Evolutionary conservation across 2,329 filamentous ascomycete species (phyloP), one percentile per base, ranked within the genome.

Genomic region (Aspergillus sojae): DNA sequence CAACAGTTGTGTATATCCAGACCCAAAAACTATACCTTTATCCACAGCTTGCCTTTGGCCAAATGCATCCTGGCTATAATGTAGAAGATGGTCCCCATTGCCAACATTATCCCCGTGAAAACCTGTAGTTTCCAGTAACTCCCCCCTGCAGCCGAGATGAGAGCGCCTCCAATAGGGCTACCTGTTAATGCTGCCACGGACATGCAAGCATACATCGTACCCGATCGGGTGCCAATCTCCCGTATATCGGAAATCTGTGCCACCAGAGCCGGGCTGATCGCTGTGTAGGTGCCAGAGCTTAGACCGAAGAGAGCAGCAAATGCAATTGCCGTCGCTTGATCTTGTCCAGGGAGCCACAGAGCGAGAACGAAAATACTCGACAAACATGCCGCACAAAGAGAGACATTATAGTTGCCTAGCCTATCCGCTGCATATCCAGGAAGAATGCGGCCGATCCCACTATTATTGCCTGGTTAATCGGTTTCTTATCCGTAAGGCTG

Each of bases 381-480:
- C 74, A 2, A 82, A 78, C 34, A 26, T 82, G 65, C 34, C 76
- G 77, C 59, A 32, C 59, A 57, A 26, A 80, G 4, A 85, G 58
- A 68, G 12, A 65, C 53, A 58, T 68, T 68, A 56, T 65, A 68
- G 41, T 64, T 64, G 39, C 66, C 86, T n/a, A 84, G 64, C 63
- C 80, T 80, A 69, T 88, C 86, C 12, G 81, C 85, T 16, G 86
- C 63, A 28, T 81, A 81, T 5, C 85, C 84, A 1, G 85, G 84
- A 2, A 88, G 71, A 28, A 85, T 83, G 43, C 86, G 82, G 5
- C 86, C 86, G 63, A 87, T 84, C 55, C 87, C 78, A 62, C 82
- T 71, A 43, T 43, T 1, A 43, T 3, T 43, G 39, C 39, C 39
- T 43, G 39, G 39, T 43, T 43, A 43, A 21, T 1, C 7, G 2